Percentiles rank a stretch among this genome's conserved stretches.
These are phyloP conservation scores for Stephania yunnanensis DNA, from an alignment of 164 flowering plant genomes.

Conservation along the genomic window DNA sequence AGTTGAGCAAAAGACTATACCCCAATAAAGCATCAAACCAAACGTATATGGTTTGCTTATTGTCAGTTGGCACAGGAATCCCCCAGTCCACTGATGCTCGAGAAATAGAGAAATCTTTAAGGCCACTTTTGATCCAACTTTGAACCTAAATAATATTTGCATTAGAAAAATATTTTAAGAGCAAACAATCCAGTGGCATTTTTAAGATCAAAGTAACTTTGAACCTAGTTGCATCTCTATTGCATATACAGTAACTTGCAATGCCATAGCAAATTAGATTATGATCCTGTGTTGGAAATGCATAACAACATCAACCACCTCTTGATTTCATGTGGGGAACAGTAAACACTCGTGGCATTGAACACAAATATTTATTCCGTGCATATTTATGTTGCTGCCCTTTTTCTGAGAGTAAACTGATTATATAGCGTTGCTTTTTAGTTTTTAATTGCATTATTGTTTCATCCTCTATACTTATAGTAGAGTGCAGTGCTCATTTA, in stretches of 20 bases:
- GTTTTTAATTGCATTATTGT: neutral
- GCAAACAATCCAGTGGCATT: neutral
- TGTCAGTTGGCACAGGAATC: slow-evolving; percentile 82
- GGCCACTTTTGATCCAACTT: slow-evolving; percentile 80
- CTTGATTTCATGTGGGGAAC: neutral
- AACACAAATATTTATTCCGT: neutral
- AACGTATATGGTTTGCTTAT: slow-evolving; percentile 85
- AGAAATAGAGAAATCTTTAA: slow-evolving; percentile 93
- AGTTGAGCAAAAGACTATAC: slow-evolving; percentile 33
- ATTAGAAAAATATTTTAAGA: slow-evolving; percentile 5
- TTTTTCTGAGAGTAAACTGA: neutral
- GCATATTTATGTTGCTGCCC: neutral
- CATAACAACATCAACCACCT: neutral
- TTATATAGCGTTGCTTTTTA: neutral
- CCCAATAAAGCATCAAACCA: slow-evolving; percentile 99
- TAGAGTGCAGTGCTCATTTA: neutral
- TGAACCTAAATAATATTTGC: slow-evolving; percentile 54
- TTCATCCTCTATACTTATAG: neutral
- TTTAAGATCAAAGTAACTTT: neutral
- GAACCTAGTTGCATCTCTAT: no score
- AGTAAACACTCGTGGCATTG: neutral
- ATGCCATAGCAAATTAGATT: neutral
- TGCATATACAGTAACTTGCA: neutral
- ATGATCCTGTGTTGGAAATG: no score
- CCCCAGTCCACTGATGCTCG: slow-evolving; percentile 96